Conservation (phyloP, 1,284 basidiomycete species). For the Cutaneotrichosporon cavernicola region DNA sequence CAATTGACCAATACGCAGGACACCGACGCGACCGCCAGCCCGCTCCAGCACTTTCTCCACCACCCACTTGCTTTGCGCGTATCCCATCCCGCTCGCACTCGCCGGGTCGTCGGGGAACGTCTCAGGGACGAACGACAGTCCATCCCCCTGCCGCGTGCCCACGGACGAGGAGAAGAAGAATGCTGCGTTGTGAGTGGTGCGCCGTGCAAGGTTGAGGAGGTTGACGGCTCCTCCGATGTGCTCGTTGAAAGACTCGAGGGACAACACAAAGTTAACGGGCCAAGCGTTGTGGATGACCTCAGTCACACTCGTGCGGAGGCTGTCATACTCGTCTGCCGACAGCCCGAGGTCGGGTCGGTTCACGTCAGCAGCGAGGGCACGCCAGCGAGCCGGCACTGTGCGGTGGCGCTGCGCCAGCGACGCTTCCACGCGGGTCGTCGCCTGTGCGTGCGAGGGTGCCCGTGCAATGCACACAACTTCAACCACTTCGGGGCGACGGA, state of each 20-base stretch:
- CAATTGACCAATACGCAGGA: conserved; percentile 51
- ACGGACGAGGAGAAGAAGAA: conserved; percentile 65
- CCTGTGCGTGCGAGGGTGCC: conserved; percentile 41
- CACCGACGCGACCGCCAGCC: conserved; percentile 33
- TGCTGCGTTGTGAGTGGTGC: conserved; percentile 32
- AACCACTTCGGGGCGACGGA: conserved; percentile 37
- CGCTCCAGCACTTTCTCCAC: conserved; percentile 60
- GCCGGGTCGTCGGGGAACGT: conserved; percentile 37
- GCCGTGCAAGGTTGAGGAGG: conserved; percentile 58
- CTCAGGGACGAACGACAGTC: conserved; percentile 32
- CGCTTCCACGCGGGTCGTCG: conserved; percentile 33
- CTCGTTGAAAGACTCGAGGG: conserved; percentile 57
- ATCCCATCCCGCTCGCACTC: conserved; percentile 56
- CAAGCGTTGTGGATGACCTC: conserved; percentile 58
- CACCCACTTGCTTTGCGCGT: conserved; percentile 64
- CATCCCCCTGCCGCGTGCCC: conserved; percentile 49
- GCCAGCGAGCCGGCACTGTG: conserved; percentile 44
- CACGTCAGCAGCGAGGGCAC: conserved; percentile 57
- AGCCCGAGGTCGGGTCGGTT: conserved; percentile 56
- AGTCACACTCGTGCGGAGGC: conserved; percentile 53
- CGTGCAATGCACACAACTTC: conserved; percentile 59
- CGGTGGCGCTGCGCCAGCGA: conserved; percentile 41
- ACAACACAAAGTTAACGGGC: conserved; percentile 51
- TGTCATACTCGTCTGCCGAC: conserved; percentile 47
- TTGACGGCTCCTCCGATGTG: conserved; percentile 60